phyloP scores from a whole-genome alignment of 2,329 filamentous ascomycete genomes.

The Phoma sp. region DNA sequence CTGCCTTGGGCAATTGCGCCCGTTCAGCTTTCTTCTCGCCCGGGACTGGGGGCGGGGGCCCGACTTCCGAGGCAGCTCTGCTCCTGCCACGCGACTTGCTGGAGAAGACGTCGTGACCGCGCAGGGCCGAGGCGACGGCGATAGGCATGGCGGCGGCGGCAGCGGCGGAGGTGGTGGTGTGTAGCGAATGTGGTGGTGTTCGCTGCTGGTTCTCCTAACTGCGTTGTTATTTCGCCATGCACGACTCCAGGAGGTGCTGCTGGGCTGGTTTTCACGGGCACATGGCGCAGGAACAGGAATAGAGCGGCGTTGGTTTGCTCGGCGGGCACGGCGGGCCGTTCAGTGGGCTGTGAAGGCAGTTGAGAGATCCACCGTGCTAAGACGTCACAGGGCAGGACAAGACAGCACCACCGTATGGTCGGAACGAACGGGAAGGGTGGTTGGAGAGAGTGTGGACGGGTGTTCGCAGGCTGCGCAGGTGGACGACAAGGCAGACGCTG shows the following conservation, averaged over 20 bases:
- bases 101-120: conserved; percentile 39
- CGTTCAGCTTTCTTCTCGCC: conserved; percentile 26
- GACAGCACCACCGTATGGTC: conserved; percentile 16
- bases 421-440: conserved; percentile 22
- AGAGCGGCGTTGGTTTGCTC: conserved; percentile 20
- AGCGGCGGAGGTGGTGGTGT: background rate
- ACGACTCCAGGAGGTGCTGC: conserved; percentile 10
- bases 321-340: conserved; percentile 23
- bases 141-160: conserved; percentile 38
- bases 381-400: conserved; percentile 24
- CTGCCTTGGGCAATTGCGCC: conserved; percentile 45
- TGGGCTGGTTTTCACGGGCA: conserved; percentile 20
- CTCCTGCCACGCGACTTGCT: conserved; percentile 39
- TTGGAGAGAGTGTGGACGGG: conserved; percentile 10
- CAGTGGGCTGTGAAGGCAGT: conserved; percentile 20
- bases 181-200: conserved; percentile 11
- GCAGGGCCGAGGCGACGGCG: conserved; percentile 39
- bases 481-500: conserved; percentile 7
- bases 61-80: conserved; percentile 42
- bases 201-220: conserved; percentile 4
- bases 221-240: conserved; percentile 13
- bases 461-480: conserved; percentile 10
- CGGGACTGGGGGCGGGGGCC: conserved; percentile 28
- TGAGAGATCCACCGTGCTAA: conserved; percentile 19
- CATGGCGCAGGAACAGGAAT: conserved; percentile 27